Base-by-base conservation (phyloP, 768 basidiomycete species). In the Russula griseocarnosa region DNA sequence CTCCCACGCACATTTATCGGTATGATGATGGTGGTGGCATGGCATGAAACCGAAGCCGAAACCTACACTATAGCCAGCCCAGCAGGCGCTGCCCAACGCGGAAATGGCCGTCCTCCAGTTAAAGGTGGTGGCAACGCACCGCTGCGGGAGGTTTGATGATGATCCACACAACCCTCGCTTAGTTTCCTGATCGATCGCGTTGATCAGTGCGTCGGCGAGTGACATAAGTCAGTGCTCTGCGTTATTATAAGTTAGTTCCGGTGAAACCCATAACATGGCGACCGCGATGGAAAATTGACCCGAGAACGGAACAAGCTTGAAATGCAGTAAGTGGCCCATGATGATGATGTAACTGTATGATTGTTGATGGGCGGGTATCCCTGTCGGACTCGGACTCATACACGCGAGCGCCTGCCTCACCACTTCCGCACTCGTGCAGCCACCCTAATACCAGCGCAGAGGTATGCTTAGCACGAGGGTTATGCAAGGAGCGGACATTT, bases 141-240 rank as follows among this genome's bases (percentile, higher is more conserved):
- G 52, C 38, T 50, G 47, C 47, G 47, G 49, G 32, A 34, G 52
- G 8, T 42, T 34, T 51, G 38, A 24, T 46, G 62, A 26, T 32
- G 30, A 26, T 47, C 32, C 44, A n/a, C 55, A n/a, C 30, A 63
- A 58, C 62, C 62, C 62, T 63, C 62, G 62, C 58, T 53, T 58
- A 53, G 26, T 36, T 16, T 16, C 44, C 34, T 63, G 62, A 63
- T 63, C 63, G 63, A 64, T 64, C 53, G 60, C 3, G 30, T 5
- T 5, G 30, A 34, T 46, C 28, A 22, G n/a, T 36, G 28, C 38
- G 46, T 52, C 51, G 28, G 18, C 58, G 50, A 55, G 26, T 55
- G 58, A 55, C 58, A 64, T 50, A 60, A 55, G 58, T 60, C 63
- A 32, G 58, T 54, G 30, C 20, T 22, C 52, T 8, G 26, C 56